phyloP scores from a whole-genome alignment of 2,329 filamentous ascomycete genomes.

The Colletotrichum sp. region DNA sequence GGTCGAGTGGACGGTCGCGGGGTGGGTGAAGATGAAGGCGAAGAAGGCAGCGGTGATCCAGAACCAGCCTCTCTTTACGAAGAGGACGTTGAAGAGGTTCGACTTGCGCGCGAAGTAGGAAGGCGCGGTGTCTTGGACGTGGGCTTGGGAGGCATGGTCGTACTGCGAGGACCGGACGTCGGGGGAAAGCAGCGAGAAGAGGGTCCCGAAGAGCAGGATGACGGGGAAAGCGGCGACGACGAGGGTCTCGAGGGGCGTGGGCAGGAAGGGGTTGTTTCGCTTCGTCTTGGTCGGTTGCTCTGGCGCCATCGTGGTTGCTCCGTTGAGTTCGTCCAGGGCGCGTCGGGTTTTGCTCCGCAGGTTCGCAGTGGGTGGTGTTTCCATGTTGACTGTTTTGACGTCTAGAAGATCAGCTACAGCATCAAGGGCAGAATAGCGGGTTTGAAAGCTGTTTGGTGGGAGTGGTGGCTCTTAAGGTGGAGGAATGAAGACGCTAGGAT shows the following conservation, averaged over 20 bases:
- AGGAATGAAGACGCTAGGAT: background rate
- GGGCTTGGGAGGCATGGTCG: constrained; percentile 65
- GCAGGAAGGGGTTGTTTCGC: constrained; percentile 65
- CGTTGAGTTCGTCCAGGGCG: constrained; percentile 19
- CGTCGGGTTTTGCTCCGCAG: constrained; percentile 19
- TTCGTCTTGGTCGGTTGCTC: constrained; percentile 21
- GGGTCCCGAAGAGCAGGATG: constrained; percentile 78
- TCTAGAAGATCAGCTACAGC: background rate
- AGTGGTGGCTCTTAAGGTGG: background rate
- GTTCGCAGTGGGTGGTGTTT: constrained; percentile 19
- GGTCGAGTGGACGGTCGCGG: constrained; percentile 44
- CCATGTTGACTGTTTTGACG: constrained; percentile 2
- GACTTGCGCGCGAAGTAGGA: constrained; percentile 93
- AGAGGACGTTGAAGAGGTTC: constrained; percentile 90
- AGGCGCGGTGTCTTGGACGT: constrained; percentile 63
- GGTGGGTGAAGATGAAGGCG: constrained; percentile 72
- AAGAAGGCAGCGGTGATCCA: constrained; percentile 83
- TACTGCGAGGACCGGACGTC: constrained; percentile 68
- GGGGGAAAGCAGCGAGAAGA: constrained; percentile 82
- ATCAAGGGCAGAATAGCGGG: background rate
- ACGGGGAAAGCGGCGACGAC: constrained; percentile 75
- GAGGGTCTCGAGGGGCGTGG: constrained; percentile 69
- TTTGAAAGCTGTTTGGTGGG: background rate
- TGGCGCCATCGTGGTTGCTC: constrained; percentile 1
- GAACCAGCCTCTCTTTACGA: constrained; percentile 94